Conservation (phyloP, 169 alveolate genomes). For the Plasmodium knowlesi region DNA sequence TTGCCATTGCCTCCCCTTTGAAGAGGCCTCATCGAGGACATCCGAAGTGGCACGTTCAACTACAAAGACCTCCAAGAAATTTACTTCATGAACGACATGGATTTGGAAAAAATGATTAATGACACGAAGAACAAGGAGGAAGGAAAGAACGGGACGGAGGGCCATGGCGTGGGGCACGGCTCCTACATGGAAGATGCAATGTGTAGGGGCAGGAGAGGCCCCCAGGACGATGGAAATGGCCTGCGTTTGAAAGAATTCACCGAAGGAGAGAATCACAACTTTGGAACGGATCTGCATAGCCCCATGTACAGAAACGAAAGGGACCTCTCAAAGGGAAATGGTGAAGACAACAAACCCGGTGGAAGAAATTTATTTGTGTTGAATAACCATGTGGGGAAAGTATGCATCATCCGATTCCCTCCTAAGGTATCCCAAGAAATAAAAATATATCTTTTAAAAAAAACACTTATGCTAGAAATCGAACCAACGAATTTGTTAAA, state of each 20-base stretch:
- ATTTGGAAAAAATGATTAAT: slow-evolving; percentile 11
- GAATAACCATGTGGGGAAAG: slow-evolving; percentile 57
- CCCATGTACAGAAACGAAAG: not conserved
- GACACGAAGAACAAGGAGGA: slow-evolving; percentile 17
- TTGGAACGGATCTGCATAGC: not conserved
- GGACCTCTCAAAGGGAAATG: not conserved
- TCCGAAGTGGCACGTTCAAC: slow-evolving; percentile 34
- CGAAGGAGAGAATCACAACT: not conserved
- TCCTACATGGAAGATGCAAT: not conserved
- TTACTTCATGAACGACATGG: slow-evolving; percentile 53
- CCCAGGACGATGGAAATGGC: not conserved
- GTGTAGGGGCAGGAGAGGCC: not conserved
- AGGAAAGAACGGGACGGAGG: not conserved
- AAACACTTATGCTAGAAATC: slow-evolving; percentile 68
- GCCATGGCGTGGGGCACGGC: not conserved
- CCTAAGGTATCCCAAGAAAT: slow-evolving; percentile 58
- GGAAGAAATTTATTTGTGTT: slow-evolving; percentile 15
- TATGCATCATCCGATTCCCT: slow-evolving; percentile 76
- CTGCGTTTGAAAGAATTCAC: not conserved
- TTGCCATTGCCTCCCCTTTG: not conserved
- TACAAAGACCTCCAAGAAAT: slow-evolving; percentile 48
- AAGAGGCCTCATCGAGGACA: slow-evolving; percentile 37
- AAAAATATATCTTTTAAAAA: slow-evolving; percentile 42
- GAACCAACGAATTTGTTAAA: slow-evolving; percentile 80
- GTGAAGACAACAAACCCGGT: not conserved